Conservation (phyloP, 129 eudicot species). For the Chrysanthemum makinoi region DNA sequence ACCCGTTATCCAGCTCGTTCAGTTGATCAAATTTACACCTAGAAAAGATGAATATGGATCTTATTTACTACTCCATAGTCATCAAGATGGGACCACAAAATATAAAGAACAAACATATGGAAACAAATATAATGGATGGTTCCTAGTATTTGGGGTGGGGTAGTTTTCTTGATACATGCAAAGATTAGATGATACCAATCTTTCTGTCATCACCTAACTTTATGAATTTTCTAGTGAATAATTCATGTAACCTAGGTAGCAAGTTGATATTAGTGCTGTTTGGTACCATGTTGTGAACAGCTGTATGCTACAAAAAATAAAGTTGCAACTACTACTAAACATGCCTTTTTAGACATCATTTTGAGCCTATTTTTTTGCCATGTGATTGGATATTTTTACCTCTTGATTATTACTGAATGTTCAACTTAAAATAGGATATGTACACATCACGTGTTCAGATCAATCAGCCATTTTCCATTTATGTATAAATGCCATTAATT, state of each 20-base stretch:
- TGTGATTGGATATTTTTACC: slow-evolving; percentile 19
- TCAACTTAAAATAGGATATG: slow-evolving; percentile 10
- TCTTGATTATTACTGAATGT: slow-evolving; percentile 17
- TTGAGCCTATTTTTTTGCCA: neutral
- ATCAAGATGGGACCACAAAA: slow-evolving; percentile 15
- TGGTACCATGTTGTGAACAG: slow-evolving; percentile 43
- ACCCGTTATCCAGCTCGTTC: neutral
- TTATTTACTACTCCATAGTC: neutral
- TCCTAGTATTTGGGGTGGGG: slow-evolving; percentile 17
- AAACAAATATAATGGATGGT: slow-evolving; percentile 13
- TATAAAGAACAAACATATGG: neutral
- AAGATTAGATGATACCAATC: slow-evolving; percentile 31
- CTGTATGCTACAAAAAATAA: slow-evolving; percentile 31
- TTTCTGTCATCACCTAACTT: slow-evolving; percentile 33
- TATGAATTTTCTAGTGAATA: slow-evolving; percentile 31
- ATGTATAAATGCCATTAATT: slow-evolving; percentile 15
- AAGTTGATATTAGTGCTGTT: slow-evolving; percentile 40
- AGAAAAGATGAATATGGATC: neutral
- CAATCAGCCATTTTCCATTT: slow-evolving; percentile 18
- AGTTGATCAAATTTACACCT: neutral
- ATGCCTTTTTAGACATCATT: neutral
- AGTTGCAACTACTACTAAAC: slow-evolving; percentile 26
- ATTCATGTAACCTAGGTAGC: slow-evolving; percentile 26
- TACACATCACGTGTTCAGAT: slow-evolving; percentile 18
- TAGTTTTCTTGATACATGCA: slow-evolving; percentile 26